These are phyloP conservation scores for Platanthera zijinensis DNA, from an alignment of 106 monocot species.

Conservation along the genomic window DNA sequence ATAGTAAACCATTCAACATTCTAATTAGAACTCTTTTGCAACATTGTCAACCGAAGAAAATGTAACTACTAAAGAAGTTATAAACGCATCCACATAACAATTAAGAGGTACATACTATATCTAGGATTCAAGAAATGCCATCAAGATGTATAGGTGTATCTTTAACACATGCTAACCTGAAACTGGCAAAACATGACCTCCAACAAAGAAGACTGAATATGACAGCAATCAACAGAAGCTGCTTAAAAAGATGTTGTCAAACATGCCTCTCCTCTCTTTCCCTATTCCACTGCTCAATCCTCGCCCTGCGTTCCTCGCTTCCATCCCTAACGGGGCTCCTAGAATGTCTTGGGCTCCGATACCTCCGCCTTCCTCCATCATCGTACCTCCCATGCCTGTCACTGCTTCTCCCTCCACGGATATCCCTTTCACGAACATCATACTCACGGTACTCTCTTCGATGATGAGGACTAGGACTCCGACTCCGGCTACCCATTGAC, in stretches of 20 bases:
- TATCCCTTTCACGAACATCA: slow-evolving; percentile 2
- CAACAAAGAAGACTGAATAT: neutral
- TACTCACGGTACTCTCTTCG: slow-evolving; percentile 24
- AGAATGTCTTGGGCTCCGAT: slow-evolving; percentile 29
- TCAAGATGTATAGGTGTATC: slow-evolving; percentile 7
- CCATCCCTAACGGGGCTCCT: slow-evolving; percentile 52
- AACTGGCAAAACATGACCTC: slow-evolving; percentile 3
- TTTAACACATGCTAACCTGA: slow-evolving; percentile 8
- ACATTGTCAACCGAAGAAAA: neutral
- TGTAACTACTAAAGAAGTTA: neutral
- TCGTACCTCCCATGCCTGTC: slow-evolving; percentile 17
- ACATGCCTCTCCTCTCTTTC: slow-evolving; percentile 42
- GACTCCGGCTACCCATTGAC: slow-evolving; percentile 29
- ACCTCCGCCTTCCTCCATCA: slow-evolving; percentile 15
- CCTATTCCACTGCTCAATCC: slow-evolving; percentile 71
- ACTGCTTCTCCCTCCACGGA: slow-evolving; percentile 15
- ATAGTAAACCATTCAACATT: neutral
- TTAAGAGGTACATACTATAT: neutral
- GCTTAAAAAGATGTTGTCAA: neutral
- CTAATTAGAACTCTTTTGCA: slow-evolving; percentile 6
- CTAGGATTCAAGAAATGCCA: slow-evolving; percentile 5
- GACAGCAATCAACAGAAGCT: neutral
- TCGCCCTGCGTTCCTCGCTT: slow-evolving; percentile 66
- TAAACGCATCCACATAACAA: neutral
- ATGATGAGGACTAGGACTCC: slow-evolving; percentile 21